Percentiles rank a stretch among this genome's conserved stretches.
Evolutionary conservation across 305 asterid genomes (phyloP).

Genomic region (Plantago coronopus): DNA sequence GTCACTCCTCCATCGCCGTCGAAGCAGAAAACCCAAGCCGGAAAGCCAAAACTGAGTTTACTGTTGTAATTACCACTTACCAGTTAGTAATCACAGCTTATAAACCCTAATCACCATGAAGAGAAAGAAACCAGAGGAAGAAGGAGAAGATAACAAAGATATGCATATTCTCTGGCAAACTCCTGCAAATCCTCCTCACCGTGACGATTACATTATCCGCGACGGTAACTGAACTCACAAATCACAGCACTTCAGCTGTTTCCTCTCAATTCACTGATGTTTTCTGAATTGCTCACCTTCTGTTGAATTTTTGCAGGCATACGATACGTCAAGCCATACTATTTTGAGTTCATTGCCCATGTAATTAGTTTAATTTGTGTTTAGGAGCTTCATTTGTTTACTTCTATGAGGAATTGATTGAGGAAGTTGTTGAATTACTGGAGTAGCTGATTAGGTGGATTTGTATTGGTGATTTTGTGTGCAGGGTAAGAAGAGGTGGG

Average conservation of each 20-base stretch:
- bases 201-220: slow-evolving; percentile 6
- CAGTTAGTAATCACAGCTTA: neutral
- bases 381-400: neutral
- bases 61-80: too few species aligned
- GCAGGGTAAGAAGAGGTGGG: slow-evolving; percentile 93
- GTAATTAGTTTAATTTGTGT: slow-evolving; percentile 28
- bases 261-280: neutral
- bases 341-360: slow-evolving; percentile 89
- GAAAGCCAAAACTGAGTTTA: too few species aligned
- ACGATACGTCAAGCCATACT: slow-evolving; percentile 87
- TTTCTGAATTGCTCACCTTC: neutral
- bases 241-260: neutral
- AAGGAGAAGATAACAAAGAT: neutral
- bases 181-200: slow-evolving; percentile 10
- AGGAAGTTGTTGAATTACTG: too few species aligned
- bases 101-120: neutral
- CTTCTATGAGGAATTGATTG: neutral
- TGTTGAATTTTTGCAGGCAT: slow-evolving; percentile 49
- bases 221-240: neutral
- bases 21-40: too few species aligned
- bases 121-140: neutral
- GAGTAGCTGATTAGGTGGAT: too few species aligned
- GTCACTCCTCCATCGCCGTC: too few species aligned
- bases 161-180: slow-evolving; percentile 7
- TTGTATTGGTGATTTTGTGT: slow-evolving; percentile 1